Base-by-base conservation (phyloP, 768 basidiomycete species). In the Butyriboletus loyo region DNA sequence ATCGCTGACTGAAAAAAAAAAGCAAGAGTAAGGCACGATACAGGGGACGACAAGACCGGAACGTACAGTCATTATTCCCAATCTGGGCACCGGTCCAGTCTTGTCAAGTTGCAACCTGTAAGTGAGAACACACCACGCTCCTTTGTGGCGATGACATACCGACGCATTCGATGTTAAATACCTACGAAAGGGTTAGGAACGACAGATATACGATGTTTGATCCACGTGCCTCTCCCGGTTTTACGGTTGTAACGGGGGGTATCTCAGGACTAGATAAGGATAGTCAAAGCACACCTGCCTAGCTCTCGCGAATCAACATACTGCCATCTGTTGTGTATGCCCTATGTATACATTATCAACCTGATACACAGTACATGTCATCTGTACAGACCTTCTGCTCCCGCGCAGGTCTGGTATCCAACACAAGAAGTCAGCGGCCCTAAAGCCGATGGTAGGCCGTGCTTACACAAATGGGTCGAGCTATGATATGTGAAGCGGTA, bases 31-130 rank as follows among this genome's bases (percentile, higher is more conserved):
- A 32, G 24, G 13, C 31, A 37, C 6, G 10, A 13, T 9, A 30
- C 11, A 13, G 17, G 7, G 0, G 7, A 49, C 34, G 24, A 32
- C 30, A 21, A 15, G 38, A 27, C 30, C 17, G 6, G 40, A 22
- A 70, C 79, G 27, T 51, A 85, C 85, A 76, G 56, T 88, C 84
- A 54, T 87, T 88, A 63, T 87, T 88, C 39, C 85, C 84, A 44
- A 88, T 87, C 61, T 89, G 86, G 1, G 85, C 86, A 17, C 86
- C 87, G 15, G 86, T 89, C 87, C 86, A 89, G 59, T 87, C 86
- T 86, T 38, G 17, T 43, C 17, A 28, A 49, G 28, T 37, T 15
- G n/a, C 38, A 22, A 30, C 27, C 11, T 24, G 39, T 58, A 24
- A 60, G 47, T 22, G n/a, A 35, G 8, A 27, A 31, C 1, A 35